Base-by-base conservation (phyloP, 257 asterid species). In the Nicotiana undulata region DNA sequence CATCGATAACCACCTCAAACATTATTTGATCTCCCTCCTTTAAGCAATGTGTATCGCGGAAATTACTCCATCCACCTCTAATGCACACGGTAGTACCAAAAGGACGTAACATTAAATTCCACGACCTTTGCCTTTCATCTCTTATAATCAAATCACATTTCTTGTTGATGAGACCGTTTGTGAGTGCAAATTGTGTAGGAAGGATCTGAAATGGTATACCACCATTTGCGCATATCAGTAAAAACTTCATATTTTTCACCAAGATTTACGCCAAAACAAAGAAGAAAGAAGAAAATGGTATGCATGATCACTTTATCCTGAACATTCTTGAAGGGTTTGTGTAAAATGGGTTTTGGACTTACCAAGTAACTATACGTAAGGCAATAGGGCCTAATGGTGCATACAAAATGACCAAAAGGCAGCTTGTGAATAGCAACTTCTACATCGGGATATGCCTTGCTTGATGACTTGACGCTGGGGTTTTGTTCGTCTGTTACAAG, bases 31-130 rank as follows among this genome's bases (percentile, higher is more conserved):
- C 78, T 72, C 78, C 78, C 60, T 46, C 78, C 24, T 72, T 49
- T 72, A 72, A 49, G 44, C 78, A 46, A 72, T 72, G 15, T 49
- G 61, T 55, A 18, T 72, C 78, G 0, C 44, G 60, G 24, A 72
- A 15, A 0, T 26, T 24, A 72, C 49, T 6, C 78, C 78, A 72
- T 72, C 78, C 78, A 72, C 78, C 78, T 22, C 78, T 72, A 24
- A 72, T 49, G 26, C 78, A 72, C 24, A 49, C 78, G n/a, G 40
- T 15, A 24, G 40, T 6, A 49, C 78, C 78, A 24, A 24, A 72
- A 72, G 78, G 60, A 72, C 78, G 78, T 72, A 72, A 7, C 8
- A 46, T 46, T 46, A 72, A 46, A 72, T 72, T 72, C 78, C 78
- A 72, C 16, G 78, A 49, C 61, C 78, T 72, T 72, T 24, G 9